Conservation (phyloP, 495 filamentous ascomycete genomes). For the Friedmanniomyces simplex region DNA sequence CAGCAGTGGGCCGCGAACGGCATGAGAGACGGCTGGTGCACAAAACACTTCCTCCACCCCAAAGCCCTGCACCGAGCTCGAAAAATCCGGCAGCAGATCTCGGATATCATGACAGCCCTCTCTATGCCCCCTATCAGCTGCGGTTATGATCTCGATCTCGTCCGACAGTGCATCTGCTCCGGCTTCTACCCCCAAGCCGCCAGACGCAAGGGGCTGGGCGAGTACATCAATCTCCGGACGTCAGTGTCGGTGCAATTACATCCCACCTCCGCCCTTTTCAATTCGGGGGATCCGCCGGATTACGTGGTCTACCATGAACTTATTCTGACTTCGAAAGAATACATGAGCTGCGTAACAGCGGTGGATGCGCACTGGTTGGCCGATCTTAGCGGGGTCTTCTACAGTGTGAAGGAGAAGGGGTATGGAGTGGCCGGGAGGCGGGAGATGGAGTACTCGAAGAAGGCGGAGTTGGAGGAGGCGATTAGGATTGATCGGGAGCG, state of each 20-base stretch:
- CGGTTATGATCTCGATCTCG: conserved; percentile 92
- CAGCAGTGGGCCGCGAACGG: conserved; percentile 91
- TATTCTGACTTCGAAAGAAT: conserved; percentile 93
- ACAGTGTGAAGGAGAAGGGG: conserved; percentile 94
- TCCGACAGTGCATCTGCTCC: conserved; percentile 92
- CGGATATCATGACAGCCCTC: conserved; percentile 90
- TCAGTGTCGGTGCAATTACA: conserved; percentile 89
- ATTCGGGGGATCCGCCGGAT: conserved; percentile 84
- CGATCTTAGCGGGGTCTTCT: conserved; percentile 97
- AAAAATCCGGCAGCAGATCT: conserved; percentile 86
- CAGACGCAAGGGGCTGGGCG: conserved; percentile 88
- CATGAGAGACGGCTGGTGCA: conserved; percentile 83
- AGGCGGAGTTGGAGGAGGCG: conserved; percentile 90
- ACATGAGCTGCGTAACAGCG: conserved; percentile 94
- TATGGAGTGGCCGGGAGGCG: conserved; percentile 83
- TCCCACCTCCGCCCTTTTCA: conserved; percentile 86
- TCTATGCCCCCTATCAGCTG: conserved; percentile 81
- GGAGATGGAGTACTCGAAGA: conserved; percentile 87
- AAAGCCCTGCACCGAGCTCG: conserved; percentile 84
- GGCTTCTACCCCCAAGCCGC: conserved; percentile 99
- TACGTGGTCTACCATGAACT: conserved; percentile 98
- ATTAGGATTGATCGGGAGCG: conserved; percentile 81
- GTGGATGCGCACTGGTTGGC: conserved; percentile 98
- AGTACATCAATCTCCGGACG: conserved; percentile 93
- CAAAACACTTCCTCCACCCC: conserved; percentile 81